phyloP scores from a whole-genome alignment of 495 filamentous ascomycete genomes.

The Jackrogersella multiformis region DNA sequence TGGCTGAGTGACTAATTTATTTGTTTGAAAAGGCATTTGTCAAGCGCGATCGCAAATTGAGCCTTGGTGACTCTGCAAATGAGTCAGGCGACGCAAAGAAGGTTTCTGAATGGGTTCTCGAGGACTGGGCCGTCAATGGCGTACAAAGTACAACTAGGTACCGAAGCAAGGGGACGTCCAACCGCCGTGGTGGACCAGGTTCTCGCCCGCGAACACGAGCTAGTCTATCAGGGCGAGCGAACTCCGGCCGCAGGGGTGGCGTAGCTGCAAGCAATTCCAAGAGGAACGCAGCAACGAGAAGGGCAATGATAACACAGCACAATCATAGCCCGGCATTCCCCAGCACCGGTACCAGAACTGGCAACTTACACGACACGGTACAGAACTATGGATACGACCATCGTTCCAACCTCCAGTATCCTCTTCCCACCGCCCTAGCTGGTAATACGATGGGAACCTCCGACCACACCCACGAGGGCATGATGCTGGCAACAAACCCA shows the following conservation, averaged over 20 bases:
- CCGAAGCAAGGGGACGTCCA: conserved; percentile 50
- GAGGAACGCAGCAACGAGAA: conserved; percentile 21
- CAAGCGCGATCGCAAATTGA: conserved; percentile 49
- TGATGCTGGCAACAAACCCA: conserved; percentile 23
- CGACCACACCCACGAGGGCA: conserved; percentile 1
- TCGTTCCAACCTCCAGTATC: conserved; percentile 9
- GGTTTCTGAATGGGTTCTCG: conserved; percentile 55
- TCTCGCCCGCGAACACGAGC: neutral
- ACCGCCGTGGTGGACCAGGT: conserved; percentile 18
- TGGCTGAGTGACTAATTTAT: conserved; percentile 10
- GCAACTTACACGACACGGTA: neutral
- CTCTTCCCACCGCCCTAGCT: neutral
- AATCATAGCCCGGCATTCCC: neutral
- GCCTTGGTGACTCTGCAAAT: conserved; percentile 13
- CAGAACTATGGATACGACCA: conserved; percentile 9
- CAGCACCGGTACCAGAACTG: neutral
- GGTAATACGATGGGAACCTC: conserved; percentile 6
- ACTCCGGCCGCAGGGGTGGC: conserved; percentile 36
- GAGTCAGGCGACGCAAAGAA: conserved; percentile 45
- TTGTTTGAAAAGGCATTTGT: conserved; percentile 51
- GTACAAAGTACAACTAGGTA: conserved; percentile 61
- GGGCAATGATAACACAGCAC: conserved; percentile 1
- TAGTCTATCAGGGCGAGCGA: conserved; percentile 24
- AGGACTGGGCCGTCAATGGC: conserved; percentile 51
- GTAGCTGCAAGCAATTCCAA: conserved; percentile 22